Conservation (phyloP, 2,329 filamentous ascomycete genomes). For the Calonectria pauciramosa region DNA sequence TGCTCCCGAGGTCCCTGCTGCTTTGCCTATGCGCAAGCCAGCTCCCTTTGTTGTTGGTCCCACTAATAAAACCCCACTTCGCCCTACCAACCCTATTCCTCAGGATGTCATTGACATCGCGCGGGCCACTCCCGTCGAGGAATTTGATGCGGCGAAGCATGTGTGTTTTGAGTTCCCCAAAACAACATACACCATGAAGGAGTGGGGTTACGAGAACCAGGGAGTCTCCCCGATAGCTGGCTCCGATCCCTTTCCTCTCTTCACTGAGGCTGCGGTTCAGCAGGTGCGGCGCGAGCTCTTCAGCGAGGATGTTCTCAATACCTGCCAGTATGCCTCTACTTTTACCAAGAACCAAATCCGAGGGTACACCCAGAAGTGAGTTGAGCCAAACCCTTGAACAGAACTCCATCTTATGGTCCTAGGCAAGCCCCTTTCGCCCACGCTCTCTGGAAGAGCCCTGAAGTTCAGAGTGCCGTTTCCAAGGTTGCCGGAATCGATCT, state of each 20-base stretch:
- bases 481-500: constrained; percentile 68
- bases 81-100: constrained; percentile 38
- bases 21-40: constrained; percentile 20
- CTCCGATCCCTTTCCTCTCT: background rate
- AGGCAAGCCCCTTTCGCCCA: constrained; percentile 73
- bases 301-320: background rate
- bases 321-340: constrained; percentile 58
- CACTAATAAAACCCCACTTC: constrained; percentile 44
- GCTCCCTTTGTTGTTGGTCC: constrained; percentile 48
- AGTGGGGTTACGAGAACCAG: background rate
- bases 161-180: constrained; percentile 65
- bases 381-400: no score
- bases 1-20: background rate
- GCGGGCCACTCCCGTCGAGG: constrained; percentile 1
- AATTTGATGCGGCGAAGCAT: constrained; percentile 69
- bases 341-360: constrained; percentile 69
- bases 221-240: background rate
- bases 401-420: background rate
- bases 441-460: constrained; percentile 59
- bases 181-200: constrained; percentile 69
- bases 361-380: constrained; percentile 61
- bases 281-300: background rate
- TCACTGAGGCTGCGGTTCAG: background rate
- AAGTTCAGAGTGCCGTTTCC: constrained; percentile 62
- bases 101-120: constrained; percentile 25